phyloP scores from a whole-genome alignment of 371 early-diverging fungal species.

The Apophysomyces trapeziformis region DNA sequence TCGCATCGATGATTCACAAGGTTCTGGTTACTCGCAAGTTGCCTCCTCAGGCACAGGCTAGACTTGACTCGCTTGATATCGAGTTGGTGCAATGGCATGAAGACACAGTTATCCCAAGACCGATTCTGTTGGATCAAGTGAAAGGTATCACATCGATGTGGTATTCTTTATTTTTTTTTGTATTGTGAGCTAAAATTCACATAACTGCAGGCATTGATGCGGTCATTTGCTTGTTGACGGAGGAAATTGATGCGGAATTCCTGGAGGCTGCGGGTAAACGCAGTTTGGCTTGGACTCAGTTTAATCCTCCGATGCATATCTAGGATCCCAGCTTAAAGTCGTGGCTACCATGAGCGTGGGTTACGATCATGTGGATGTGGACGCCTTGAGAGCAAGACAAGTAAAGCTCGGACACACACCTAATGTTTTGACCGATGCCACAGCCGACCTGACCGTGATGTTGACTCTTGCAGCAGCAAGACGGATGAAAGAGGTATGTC shows the following conservation, averaged over 20 bases:
- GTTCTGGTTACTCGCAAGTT: slow-evolving; percentile 36
- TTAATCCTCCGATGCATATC: slow-evolving; percentile 8
- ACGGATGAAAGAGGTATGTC: slow-evolving; percentile 61
- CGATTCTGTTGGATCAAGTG: slow-evolving; percentile 28
- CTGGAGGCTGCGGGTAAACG: slow-evolving; percentile 59
- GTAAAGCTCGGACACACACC: slow-evolving; percentile 83
- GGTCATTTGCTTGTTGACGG: slow-evolving; percentile 68
- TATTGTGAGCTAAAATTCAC: neutral
- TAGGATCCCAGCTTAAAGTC: slow-evolving; percentile 56
- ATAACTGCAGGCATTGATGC: slow-evolving; percentile 54
- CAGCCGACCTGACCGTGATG: slow-evolving; percentile 83
- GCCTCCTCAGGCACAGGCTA: slow-evolving; percentile 30
- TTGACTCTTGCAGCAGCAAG: slow-evolving; percentile 77
- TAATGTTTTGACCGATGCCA: slow-evolving; percentile 89
- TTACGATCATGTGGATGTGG: slow-evolving; percentile 76
- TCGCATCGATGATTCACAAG: slow-evolving; percentile 21
- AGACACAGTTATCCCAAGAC: slow-evolving; percentile 37
- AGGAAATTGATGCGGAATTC: slow-evolving; percentile 71
- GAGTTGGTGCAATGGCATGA: slow-evolving; percentile 41
- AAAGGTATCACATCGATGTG: slow-evolving; percentile 21
- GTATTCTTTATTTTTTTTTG: slow-evolving; percentile 1
- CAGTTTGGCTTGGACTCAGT: neutral
- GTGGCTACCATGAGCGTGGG: slow-evolving; percentile 80
- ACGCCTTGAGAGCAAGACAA: slow-evolving; percentile 48
- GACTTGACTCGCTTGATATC: slow-evolving; percentile 28